Base-by-base conservation (phyloP, 129 eudicot species). In the Artemisia annua region DNA sequence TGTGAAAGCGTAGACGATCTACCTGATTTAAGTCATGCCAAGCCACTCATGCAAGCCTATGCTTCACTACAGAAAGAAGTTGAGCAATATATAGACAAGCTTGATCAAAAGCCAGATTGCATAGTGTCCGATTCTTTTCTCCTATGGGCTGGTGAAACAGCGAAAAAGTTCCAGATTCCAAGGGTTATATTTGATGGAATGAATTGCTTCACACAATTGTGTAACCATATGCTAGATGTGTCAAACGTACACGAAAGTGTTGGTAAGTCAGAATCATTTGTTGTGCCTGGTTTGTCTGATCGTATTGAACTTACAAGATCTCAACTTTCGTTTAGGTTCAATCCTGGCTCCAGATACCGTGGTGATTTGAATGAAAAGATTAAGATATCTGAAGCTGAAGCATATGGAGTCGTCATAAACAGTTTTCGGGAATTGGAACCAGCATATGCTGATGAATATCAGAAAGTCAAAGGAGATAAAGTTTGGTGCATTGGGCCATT, bases 131-230 rank as follows among this genome's bases (percentile, higher is more conserved):
- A 74, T n/a, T n/a, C 77, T 46, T 50, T 12, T 16, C 56, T 83
- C 50, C 28, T 68, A 14, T 88, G 88, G 90, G 30, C 88, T 4
- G 72, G 64, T 56, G 79, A 70, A 3, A 69, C 85, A 1, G 93
- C 93, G 0, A 71, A 59, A 10, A 83, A 60, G 26, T 83, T 87
- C 63, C 67, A 46, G 50, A 85, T 89, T 44, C 93, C 90, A 9
- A 72, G 96, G 87, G 62, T 84, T 49, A 55, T 81, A 17, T 89
- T 87, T 69, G 83, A 89, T 24, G 87, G 87, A 26, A 80, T 80
- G 68, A 79, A 80, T 28, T 89, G 96, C 74, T 89, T 89, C 78
- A 70, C 89, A 17, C 81, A 82, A 28, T 28, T 83, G 56, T 84
- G 90, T 61, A 64, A 71, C 24, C 78, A 82, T 15, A 78, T 63